phyloP scores from a whole-genome alignment of 106 monocot genomes.

The Hemerocallis citrina region DNA sequence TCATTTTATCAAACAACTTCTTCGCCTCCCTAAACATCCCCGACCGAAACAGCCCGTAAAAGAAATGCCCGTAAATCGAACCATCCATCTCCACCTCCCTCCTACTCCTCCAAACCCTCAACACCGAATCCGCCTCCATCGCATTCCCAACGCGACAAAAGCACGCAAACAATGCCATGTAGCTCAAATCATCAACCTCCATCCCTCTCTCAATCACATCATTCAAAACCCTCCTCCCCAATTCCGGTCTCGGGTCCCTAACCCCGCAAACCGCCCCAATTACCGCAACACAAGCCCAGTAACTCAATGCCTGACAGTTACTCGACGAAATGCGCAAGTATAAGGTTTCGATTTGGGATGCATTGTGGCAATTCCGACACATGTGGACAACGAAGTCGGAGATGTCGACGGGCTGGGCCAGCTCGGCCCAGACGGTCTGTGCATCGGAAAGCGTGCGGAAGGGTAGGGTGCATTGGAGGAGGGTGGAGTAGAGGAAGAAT shows the following conservation, averaged over 20 bases:
- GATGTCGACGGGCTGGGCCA: not conserved
- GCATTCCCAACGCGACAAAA: slow-evolving; percentile 27
- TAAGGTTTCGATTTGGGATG: slow-evolving; percentile 13
- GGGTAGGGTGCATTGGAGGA: slow-evolving; percentile 27
- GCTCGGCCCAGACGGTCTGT: slow-evolving; percentile 14
- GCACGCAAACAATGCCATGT: slow-evolving; percentile 20
- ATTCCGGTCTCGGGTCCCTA: slow-evolving; percentile 6
- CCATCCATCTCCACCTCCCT: slow-evolving; percentile 9
- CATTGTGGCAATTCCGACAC: slow-evolving; percentile 1
- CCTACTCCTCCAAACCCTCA: slow-evolving; percentile 14
- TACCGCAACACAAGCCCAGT: slow-evolving; percentile 4
- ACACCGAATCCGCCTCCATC: slow-evolving; percentile 23
- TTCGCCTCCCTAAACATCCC: slow-evolving; percentile 29
- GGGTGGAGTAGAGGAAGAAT: slow-evolving; percentile 21
- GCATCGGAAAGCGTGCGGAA: slow-evolving; percentile 12
- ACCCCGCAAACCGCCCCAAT: slow-evolving; percentile 14
- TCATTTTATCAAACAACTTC: slow-evolving; percentile 36
- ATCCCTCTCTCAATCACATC: slow-evolving; percentile 26
- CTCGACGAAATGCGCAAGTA: slow-evolving; percentile 18
- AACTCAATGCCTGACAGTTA: slow-evolving; percentile 9
- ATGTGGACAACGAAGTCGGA: slow-evolving; percentile 14
- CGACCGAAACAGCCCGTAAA: slow-evolving; percentile 20
- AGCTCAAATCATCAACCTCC: slow-evolving; percentile 22
- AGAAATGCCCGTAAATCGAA: slow-evolving; percentile 19
- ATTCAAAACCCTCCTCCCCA: slow-evolving; percentile 12